Percentiles rank a stretch among this genome's conserved stretches.
phyloP scores from a whole-genome alignment of 78 protist species.

The Dictyostelium purpureum region DNA sequence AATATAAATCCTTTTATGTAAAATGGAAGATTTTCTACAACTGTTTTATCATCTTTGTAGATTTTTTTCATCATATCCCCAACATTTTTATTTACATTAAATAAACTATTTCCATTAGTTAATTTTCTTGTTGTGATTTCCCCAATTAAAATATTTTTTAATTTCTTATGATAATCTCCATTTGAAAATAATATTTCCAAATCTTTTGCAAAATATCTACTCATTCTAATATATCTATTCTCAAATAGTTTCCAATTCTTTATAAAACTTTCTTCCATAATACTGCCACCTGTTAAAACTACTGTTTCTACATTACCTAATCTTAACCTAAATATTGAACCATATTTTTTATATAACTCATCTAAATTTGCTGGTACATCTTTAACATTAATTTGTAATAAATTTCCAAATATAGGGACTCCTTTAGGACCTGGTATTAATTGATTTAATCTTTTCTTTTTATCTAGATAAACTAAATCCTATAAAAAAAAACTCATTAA shows the following conservation, averaged over 20 bases:
- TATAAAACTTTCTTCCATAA: conserved; percentile 3
- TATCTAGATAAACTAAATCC: too few species aligned
- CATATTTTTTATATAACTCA: conserved; percentile 5
- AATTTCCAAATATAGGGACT: background rate
- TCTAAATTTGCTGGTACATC: background rate
- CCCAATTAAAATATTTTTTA: background rate
- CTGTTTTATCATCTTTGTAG: background rate
- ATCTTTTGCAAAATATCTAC: background rate
- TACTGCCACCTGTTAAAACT: conserved; percentile 5
- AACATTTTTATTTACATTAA: background rate
- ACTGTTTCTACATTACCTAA: conserved; percentile 25
- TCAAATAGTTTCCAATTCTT: background rate
- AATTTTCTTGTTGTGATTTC: background rate
- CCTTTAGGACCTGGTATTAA: background rate
- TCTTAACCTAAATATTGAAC: background rate
- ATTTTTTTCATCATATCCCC: background rate
- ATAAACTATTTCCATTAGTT: background rate
- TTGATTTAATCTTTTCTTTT: background rate
- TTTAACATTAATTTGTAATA: background rate
- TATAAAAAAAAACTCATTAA: too few species aligned
- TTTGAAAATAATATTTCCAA: background rate
- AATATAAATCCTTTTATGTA: background rate
- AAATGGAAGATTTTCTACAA: background rate
- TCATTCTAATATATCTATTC: background rate
- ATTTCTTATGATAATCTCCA: conserved; percentile 12